Conservation (phyloP, 2,329 filamentous ascomycete genomes). For the Myriangium duriaei region DNA sequence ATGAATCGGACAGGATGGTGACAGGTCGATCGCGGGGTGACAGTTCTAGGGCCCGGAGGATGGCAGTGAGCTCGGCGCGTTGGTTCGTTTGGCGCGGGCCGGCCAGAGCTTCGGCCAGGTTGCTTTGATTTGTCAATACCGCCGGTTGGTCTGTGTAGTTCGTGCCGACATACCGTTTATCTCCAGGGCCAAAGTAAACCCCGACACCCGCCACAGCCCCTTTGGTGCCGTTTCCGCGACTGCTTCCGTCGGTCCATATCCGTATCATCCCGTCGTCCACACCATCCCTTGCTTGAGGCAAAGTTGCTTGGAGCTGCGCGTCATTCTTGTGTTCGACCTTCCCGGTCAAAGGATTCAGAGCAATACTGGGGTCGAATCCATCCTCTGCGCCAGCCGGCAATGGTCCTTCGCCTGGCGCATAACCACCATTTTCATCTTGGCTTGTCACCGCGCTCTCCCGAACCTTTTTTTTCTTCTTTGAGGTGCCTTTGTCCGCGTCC, state of each 20-base stretch:
- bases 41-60: constrained; percentile 69
- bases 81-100: constrained; percentile 82
- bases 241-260: constrained; percentile 54
- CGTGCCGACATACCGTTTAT: constrained; percentile 14
- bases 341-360: constrained; percentile 41
- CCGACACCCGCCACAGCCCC: constrained; percentile 49
- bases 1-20: constrained; percentile 76
- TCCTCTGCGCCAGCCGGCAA: constrained; percentile 45
- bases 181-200: constrained; percentile 50
- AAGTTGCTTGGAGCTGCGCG: constrained; percentile 35
- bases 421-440: constrained; percentile 21
- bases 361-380: constrained; percentile 47
- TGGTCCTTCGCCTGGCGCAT: constrained; percentile 43
- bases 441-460: constrained; percentile 15
- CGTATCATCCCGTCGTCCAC: constrained; percentile 38
- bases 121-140: constrained; percentile 30
- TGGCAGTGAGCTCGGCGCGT: constrained; percentile 84
- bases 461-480: constrained; percentile 28
- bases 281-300: constrained; percentile 31
- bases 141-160: background rate
- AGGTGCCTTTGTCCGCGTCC: constrained; percentile 26
- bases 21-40: constrained; percentile 55
- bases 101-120: constrained; percentile 62
- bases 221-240: constrained; percentile 44
- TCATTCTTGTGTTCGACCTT: constrained; percentile 43